Conservation (phyloP, 1,139 yeast genomes). For the Zygosaccharomyces sapae region DNA sequence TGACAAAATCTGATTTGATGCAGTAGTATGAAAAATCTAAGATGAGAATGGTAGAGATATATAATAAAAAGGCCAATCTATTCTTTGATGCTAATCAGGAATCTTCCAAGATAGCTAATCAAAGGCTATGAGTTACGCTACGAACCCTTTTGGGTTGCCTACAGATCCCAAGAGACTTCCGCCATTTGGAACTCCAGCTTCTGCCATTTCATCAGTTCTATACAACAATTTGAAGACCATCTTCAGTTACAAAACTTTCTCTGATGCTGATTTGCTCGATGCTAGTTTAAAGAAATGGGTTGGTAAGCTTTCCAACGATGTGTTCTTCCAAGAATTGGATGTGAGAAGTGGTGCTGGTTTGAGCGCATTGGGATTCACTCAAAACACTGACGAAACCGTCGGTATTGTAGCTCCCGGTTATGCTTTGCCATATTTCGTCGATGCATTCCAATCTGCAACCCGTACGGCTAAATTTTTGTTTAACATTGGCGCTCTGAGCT, state of each 20-base stretch:
- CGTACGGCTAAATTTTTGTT: slow-evolving; percentile 51
- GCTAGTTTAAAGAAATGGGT: slow-evolving; percentile 61
- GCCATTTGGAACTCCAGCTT: slow-evolving; percentile 52
- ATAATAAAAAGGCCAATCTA: not conserved
- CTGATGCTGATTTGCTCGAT: slow-evolving; percentile 59
- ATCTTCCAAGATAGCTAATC: not conserved
- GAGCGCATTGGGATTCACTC: slow-evolving; percentile 69
- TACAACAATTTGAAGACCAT: slow-evolving; percentile 60
- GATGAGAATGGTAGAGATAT: slow-evolving; percentile 4
- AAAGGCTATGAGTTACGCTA: slow-evolving; percentile 10
- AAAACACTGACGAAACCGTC: slow-evolving; percentile 40
- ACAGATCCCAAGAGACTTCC: slow-evolving; percentile 53
- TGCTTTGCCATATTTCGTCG: slow-evolving; percentile 48
- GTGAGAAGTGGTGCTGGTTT: slow-evolving; percentile 83
- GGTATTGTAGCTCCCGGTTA: slow-evolving; percentile 61
- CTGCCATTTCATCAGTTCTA: slow-evolving; percentile 57
- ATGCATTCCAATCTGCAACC: slow-evolving; percentile 52
- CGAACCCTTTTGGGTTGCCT: slow-evolving; percentile 55
- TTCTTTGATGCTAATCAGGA: not conserved
- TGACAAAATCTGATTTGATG: not conserved
- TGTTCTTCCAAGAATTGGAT: slow-evolving; percentile 51
- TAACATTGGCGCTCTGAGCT: slow-evolving; percentile 71
- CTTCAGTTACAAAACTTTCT: slow-evolving; percentile 67
- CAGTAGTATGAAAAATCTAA: not conserved
- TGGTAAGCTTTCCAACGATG: slow-evolving; percentile 51